Percentiles rank a stretch among this genome's conserved stretches.
phyloP scores from a whole-genome alignment of 2,329 filamentous ascomycete genomes.

The Westerdykella aurantiaca region DNA sequence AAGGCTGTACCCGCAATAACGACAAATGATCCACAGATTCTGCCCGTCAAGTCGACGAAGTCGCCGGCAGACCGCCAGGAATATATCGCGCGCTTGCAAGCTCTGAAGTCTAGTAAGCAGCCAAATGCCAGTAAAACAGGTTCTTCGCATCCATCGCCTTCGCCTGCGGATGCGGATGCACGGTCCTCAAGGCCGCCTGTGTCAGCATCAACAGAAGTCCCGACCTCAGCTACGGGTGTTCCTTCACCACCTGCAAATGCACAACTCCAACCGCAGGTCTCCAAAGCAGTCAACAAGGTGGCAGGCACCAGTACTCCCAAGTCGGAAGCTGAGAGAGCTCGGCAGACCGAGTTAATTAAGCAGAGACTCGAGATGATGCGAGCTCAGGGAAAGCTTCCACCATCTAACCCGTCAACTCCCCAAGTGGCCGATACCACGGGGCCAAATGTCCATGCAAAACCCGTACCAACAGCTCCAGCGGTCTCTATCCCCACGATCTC shows the following conservation, averaged over 20 bases:
- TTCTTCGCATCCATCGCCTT: conserved; percentile 10
- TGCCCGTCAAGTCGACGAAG: conserved; percentile 27
- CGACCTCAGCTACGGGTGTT: conserved; percentile 5
- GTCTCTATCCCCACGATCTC: conserved; percentile 3
- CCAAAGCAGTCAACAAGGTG: not conserved
- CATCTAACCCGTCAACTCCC: conserved; percentile 3
- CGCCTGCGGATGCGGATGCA: conserved; percentile 2
- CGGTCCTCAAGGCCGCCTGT: conserved; percentile 10
- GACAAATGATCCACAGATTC: conserved; percentile 12
- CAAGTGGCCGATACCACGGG: not conserved
- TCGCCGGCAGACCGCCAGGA: conserved; percentile 62
- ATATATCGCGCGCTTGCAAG: conserved; percentile 68
- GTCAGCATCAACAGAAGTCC: conserved; percentile 2
- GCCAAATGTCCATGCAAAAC: not conserved
- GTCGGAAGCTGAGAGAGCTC: conserved; percentile 43
- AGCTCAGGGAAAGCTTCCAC: conserved; percentile 8
- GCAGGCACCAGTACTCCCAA: conserved; percentile 10
- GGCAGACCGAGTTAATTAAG: conserved; percentile 70
- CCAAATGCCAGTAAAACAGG: conserved; percentile 14
- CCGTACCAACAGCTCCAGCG: not conserved
- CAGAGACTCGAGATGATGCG: conserved; percentile 67
- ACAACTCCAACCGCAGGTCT: too few relatives aligned
- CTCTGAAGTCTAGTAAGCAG: conserved; percentile 61
- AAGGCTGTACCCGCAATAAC: conserved; percentile 17
- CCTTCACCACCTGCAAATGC: conserved; percentile 5